Base-by-base conservation (phyloP, 352 stramenopile species). In the Thraustochytrium striatum region DNA sequence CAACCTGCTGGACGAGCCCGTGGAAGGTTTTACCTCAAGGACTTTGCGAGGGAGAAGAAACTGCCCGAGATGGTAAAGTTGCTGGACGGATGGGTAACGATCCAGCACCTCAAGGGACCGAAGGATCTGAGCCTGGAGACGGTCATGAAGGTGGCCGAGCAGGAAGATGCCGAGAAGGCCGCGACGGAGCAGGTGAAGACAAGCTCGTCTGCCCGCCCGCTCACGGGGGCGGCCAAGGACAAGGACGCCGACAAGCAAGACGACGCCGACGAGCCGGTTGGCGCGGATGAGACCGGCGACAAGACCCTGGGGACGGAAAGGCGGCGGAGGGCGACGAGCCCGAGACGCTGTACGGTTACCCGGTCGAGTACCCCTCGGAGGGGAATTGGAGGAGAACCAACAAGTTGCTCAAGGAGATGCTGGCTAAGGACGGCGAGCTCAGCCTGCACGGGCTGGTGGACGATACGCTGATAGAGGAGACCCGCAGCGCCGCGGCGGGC, bases 21-120 rank as follows among this genome's bases (percentile, higher is more conserved):
- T 80, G 7, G 70, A 13, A 52, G 44, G 25, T 80, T 78, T 44
- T 80, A 80, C 59, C 57, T 80, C 32, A 2, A 35, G 2, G 55
- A 80, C 16, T 80, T 80, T 1, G 55, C 70, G 30, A 19, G 44
- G 57, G 70, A 80, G 36, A 75, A 80, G 47, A 80, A 80, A 7
- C 47, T 78, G 28, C 55, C 55, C 2, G 59, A 80, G 21, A 81
- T 78, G 55, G 19, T 5, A 25, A 25, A 80, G 16, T 25, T 78
- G 19, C 57, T 80, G 2, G 5, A 21, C 19, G 55, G 57, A 16
- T 80, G 70, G 55, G 70, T 80, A 8, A 38, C 38, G 21, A 30
- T 80, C 3, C 59, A 75, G 5, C n/a, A 3, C 21, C 58, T 80
- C 33, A 62, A 28, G 59, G n/a, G 57, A 8, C 55, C 52, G 21